A percentile compares a stretch with the other conserved stretches of the same genome.
phyloP scores from a whole-genome alignment of 2,329 filamentous ascomycete species.

The Aspergillus puulaauensis region DNA sequence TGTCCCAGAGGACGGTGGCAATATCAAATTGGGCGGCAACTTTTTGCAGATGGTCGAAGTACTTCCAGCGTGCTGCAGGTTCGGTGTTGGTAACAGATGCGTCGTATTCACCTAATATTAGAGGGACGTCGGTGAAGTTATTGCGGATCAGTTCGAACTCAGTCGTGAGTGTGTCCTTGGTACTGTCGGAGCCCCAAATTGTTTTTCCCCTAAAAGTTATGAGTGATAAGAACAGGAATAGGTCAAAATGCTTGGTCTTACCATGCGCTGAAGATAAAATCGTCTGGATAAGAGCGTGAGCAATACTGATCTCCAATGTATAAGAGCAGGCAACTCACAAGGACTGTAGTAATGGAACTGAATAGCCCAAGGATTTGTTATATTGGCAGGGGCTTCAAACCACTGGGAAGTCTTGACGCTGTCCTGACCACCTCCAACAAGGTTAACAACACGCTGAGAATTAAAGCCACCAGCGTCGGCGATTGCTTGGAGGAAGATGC shows the following conservation, averaged over 20 bases:
- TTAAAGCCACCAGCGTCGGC: conserved; percentile 58
- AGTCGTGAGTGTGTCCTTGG: conserved; percentile 50
- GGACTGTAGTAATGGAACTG: conserved; percentile 62
- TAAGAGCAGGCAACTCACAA: conserved; percentile 27
- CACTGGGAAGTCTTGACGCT: conserved; percentile 54
- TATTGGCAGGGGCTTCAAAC: conserved; percentile 52
- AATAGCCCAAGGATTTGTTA: conserved; percentile 58
- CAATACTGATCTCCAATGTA: not conserved
- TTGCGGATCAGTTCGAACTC: conserved; percentile 54
- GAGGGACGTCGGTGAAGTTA: conserved; percentile 57
- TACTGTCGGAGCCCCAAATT: conserved; percentile 57
- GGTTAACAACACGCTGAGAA: conserved; percentile 54
- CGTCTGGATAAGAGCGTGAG: conserved; percentile 19
- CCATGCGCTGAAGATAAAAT: conserved; percentile 33
- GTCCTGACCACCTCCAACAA: conserved; percentile 55
- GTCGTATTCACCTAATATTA: conserved; percentile 60
- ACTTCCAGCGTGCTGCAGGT: conserved; percentile 58
- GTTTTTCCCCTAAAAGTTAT: conserved; percentile 58
- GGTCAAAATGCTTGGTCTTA: not conserved
- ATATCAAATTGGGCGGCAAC: conserved; percentile 52
- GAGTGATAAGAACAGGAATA: conserved; percentile 14
- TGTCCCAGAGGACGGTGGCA: conserved; percentile 59
- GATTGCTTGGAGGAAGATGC: conserved; percentile 56
- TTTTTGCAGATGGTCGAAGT: conserved; percentile 55
- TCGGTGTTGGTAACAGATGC: conserved; percentile 53